phyloP scores from a whole-genome alignment of 1,284 basidiomycete genomes.

The Macrocybe sp. region DNA sequence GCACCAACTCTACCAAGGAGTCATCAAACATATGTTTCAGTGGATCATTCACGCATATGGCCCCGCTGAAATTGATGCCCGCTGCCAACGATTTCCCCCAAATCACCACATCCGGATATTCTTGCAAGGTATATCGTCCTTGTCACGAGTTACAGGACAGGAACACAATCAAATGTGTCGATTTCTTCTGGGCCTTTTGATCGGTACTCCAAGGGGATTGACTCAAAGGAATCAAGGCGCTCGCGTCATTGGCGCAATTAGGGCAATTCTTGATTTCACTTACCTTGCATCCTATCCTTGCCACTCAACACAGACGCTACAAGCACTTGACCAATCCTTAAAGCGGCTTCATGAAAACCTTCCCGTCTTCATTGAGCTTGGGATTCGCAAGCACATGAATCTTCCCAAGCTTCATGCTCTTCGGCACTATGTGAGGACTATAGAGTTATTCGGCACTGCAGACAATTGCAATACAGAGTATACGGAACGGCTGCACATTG shows the following conservation, averaged over 20 bases:
- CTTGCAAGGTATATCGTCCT: constrained; percentile 14
- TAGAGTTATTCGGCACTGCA: constrained; percentile 21
- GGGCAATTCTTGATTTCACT: constrained; percentile 13
- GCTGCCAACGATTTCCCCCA: constrained; percentile 12
- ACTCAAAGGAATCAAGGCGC: constrained; percentile 6
- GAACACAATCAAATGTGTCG: constrained; percentile 20
- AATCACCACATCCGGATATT: neutral
- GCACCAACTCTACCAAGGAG: constrained; percentile 11
- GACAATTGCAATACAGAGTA: constrained; percentile 30
- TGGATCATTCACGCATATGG: constrained; percentile 2
- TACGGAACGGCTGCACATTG: constrained; percentile 14
- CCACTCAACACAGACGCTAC: constrained; percentile 12
- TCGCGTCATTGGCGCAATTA: constrained; percentile 6
- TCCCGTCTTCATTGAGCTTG: constrained; percentile 11
- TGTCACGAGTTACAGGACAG: constrained; percentile 19
- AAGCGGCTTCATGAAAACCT: constrained; percentile 14
- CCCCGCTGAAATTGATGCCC: constrained; percentile 11
- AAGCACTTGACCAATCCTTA: constrained; percentile 9
- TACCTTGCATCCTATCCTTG: constrained; percentile 12
- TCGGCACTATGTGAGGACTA: constrained; percentile 24
- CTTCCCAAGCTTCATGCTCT: constrained; percentile 34
- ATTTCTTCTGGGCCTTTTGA: constrained; percentile 10
- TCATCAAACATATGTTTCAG: constrained; percentile 10
- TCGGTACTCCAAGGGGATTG: neutral
- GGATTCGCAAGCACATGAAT: constrained; percentile 24